Evolutionary conservation across 805 yeast species (phyloP), one percentile per base, ranked within the genome.

Genomic region (Cyberlindnera suaveolens): DNA sequence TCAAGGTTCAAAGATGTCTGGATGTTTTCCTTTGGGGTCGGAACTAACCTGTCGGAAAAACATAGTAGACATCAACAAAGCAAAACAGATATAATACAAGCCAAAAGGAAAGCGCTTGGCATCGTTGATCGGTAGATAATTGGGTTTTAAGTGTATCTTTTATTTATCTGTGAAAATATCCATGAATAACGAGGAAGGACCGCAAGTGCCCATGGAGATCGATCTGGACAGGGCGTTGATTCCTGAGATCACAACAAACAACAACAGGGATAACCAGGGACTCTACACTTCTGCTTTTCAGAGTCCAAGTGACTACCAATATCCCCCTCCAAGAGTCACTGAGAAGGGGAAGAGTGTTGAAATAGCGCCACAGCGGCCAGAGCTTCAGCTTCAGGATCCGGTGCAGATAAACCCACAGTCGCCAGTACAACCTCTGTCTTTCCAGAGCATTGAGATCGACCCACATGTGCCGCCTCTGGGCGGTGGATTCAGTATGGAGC

Each of bases 141-240:
- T 23, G 3, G 10, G 27, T 23, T 23, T 23, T 8, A 23, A 23
- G 27, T 9, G 27, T 23, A 23, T 23, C 10, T 6, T 8, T 1
- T 23, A 23, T 23, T 23, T 2, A 3, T 31, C 33, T 14, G 16
- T 6, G 16, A 31, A 31, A 14, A 31, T 31, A 14, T n/a, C 16
- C 16, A n/a, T 15, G 33, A 31, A 4, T 23, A 36, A 32, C 14
- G 37, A 30, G 14, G 37, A 35, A 15, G 32, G 18, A 4, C 35
- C 10, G 7, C 34, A 31, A 6, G 20, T 30, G 39, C 46, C 36
- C 16, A 18, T 42, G 23, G 52, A 52, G 38, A 54, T 52, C 29
- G 57, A 54, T 19, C 45, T 52, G 23, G 56, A 54, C 41, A 39
- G 39, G 36, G 57, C 57, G 5, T 36, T 51, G 38, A 44, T 36